Evolutionary conservation across 768 basidiomycete species (phyloP).

Genomic region (Rhodotorula paludigena): DNA sequence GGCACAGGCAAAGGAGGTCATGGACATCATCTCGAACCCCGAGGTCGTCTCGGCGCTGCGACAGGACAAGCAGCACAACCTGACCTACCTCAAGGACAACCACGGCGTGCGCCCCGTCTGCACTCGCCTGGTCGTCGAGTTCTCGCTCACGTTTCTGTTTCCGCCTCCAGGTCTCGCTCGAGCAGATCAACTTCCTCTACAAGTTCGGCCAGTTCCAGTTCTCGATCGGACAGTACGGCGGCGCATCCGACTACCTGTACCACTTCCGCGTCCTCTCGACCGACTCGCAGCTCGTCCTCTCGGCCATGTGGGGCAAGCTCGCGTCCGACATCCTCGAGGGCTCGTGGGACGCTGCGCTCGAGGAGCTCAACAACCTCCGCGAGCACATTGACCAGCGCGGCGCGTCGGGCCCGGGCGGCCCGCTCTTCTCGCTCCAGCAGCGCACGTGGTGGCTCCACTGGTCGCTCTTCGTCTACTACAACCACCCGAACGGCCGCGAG

Average conservation of each 20-base stretch:
- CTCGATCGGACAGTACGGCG: constrained; percentile 94
- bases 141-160: too few species aligned
- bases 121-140: neutral
- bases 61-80: constrained; percentile 94
- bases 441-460: constrained; percentile 96
- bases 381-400: constrained; percentile 78
- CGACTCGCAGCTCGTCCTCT: constrained; percentile 84
- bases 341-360: constrained; percentile 88
- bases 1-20: constrained; percentile 83
- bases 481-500: constrained; percentile 83
- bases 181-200: constrained; percentile 92
- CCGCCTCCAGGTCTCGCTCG: constrained; percentile 69
- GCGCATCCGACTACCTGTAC: constrained; percentile 95
- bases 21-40: constrained; percentile 94
- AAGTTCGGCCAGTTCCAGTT: constrained; percentile 99
- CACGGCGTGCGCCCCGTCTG: constrained; percentile 60
- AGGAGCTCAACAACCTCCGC: constrained; percentile 90
- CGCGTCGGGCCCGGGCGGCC: constrained; percentile 46
- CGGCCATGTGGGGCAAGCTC: constrained; percentile 98
- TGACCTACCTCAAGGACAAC: constrained; percentile 88
- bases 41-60: constrained; percentile 90
- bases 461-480: constrained; percentile 98
- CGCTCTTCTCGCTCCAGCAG: constrained; percentile 80
- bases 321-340: constrained; percentile 93
- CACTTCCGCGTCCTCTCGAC: constrained; percentile 97